Conservation (phyloP, 2,329 filamentous ascomycete species). For the Penicillium sp. region DNA sequence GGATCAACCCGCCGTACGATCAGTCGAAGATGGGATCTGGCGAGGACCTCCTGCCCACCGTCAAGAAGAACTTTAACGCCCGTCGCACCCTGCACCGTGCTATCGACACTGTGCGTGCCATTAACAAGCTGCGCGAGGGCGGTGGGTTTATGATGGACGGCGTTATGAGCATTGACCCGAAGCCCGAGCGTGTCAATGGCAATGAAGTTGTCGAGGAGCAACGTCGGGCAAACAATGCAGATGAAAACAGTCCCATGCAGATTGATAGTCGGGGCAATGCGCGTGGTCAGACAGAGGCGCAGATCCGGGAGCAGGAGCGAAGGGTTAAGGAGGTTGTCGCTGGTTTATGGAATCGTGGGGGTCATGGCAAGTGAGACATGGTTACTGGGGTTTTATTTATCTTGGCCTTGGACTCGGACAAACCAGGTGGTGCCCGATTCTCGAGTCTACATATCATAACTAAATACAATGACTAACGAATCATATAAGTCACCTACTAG, state of each 20-base stretch:
- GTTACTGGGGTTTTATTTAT: not conserved
- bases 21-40: slow-evolving; percentile 35
- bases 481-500: not conserved
- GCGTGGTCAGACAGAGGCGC: slow-evolving; percentile 57
- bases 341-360: slow-evolving; percentile 50
- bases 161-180: slow-evolving; percentile 53
- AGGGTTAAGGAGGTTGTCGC: slow-evolving; percentile 55
- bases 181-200: slow-evolving; percentile 44
- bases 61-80: slow-evolving; percentile 68
- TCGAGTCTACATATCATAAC: slow-evolving; percentile 6
- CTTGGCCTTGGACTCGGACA: not conserved
- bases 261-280: slow-evolving; percentile 57
- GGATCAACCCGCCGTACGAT: slow-evolving; percentile 56
- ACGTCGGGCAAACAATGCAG: slow-evolving; percentile 16
- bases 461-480: slow-evolving; percentile 9
- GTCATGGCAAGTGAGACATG: slow-evolving; percentile 17
- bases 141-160: slow-evolving; percentile 61
- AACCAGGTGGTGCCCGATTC: not conserved
- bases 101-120: slow-evolving; percentile 63
- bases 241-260: slow-evolving; percentile 38
- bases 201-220: slow-evolving; percentile 40
- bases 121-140: slow-evolving; percentile 61
- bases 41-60: slow-evolving; percentile 57
- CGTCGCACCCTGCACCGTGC: slow-evolving; percentile 60
- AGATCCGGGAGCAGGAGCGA: slow-evolving; percentile 57